Percentiles rank a stretch among this genome's conserved stretches.
Evolutionary conservation across 129 eudicot genomes (phyloP).

Genomic region (Arctium minus): DNA sequence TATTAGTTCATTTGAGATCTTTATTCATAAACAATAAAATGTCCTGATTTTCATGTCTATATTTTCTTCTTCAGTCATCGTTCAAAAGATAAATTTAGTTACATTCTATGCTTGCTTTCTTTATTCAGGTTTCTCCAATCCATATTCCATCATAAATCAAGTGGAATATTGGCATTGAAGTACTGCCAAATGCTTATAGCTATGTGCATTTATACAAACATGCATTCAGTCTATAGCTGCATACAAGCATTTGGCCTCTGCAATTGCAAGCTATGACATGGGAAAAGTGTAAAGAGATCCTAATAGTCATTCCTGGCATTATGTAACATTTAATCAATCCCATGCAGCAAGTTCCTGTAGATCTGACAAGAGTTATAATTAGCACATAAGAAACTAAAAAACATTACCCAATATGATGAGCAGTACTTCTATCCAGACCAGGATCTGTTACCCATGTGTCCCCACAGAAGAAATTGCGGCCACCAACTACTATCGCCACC

Average conservation of each 20-base stretch:
- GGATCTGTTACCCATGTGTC: conserved; percentile 72
- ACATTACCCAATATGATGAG: conserved; percentile 81
- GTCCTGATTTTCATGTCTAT: no score
- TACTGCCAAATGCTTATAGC: no score
- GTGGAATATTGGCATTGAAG: no score
- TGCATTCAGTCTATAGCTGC: not conserved
- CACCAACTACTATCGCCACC: conserved; percentile 96
- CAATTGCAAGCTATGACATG: not conserved
- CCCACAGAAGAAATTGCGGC: conserved; percentile 85
- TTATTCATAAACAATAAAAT: no score
- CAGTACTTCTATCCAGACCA: conserved; percentile 72
- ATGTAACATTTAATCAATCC: not conserved
- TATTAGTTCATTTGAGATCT: no score
- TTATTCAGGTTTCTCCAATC: no score
- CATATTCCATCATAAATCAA: no score
- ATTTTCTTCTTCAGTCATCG: no score
- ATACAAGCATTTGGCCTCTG: not conserved
- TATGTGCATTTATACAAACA: no score
- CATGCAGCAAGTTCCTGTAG: not conserved
- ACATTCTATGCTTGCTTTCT: no score
- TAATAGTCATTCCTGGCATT: not conserved
- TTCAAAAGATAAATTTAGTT: no score
- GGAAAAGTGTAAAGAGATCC: not conserved
- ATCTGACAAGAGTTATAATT: not conserved
- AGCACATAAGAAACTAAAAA: not conserved